Conservation (phyloP, 148 eudicot species). For the Rhododendron henanense region DNA sequence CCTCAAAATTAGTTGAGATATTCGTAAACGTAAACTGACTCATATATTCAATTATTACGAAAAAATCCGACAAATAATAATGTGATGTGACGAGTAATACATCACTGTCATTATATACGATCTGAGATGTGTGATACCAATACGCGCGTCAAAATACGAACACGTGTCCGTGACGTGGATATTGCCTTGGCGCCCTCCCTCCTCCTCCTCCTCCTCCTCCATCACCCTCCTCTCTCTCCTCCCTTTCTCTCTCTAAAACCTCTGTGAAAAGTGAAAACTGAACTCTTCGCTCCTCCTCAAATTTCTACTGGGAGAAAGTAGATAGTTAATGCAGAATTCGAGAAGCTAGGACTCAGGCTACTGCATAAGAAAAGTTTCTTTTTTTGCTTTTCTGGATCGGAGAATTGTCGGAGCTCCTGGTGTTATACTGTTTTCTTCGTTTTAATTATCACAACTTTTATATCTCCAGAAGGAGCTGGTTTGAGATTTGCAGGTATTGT, state of each 20-base stretch:
- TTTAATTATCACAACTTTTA: not conserved
- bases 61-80: too few species aligned
- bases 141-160: conserved; percentile 18
- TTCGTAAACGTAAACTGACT: too few species aligned
- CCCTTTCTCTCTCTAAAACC: conserved; percentile 12
- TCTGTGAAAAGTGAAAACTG: conserved; percentile 16
- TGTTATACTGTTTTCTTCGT: not conserved
- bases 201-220: not conserved
- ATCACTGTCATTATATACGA: not conserved
- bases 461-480: not conserved
- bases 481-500: not conserved
- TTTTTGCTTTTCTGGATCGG: conserved; percentile 1
- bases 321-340: conserved; percentile 22
- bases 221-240: not conserved
- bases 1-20: too few species aligned
- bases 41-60: too few species aligned
- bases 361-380: not conserved
- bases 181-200: conserved; percentile 49
- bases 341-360: conserved; percentile 12
- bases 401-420: not conserved
- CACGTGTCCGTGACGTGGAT: conserved; percentile 92
- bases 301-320: conserved; percentile 3
- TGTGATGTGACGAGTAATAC: too few species aligned
- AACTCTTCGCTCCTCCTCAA: conserved; percentile 8
- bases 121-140: not conserved